Base-by-base conservation (phyloP, 148 eudicot species). In the Dianthus caryophyllus region DNA sequence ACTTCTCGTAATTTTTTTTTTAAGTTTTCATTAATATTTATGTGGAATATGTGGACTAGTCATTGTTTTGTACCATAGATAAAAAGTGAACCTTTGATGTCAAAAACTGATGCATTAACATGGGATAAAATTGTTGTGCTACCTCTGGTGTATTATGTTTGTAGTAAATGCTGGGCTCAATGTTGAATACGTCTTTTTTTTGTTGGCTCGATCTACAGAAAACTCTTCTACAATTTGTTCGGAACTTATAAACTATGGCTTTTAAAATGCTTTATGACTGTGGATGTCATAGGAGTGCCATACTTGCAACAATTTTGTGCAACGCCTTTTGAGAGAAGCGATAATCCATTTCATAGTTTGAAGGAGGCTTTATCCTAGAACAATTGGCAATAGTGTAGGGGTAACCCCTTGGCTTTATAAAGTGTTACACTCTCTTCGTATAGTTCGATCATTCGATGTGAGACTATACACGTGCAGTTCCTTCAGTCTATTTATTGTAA, bases 191-290 rank as follows among this genome's bases (percentile, higher is more conserved):
- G 44, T 21, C 64, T n/a, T 71, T 41, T 24, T 70, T 46, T 10
- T 71, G 17, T 61, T 7, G 18, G 15, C 41, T 25, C 1, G 31
- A 21, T 50, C 16, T 59, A 39, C 21, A n/a, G n/a, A n/a, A n/a
- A n/a, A n/a, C n/a, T n/a, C n/a, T n/a, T n/a, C n/a, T n/a, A n/a
- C n/a, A n/a, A n/a, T n/a, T n/a, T n/a, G n/a, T n/a, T n/a, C n/a
- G n/a, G n/a, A 47, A 24, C 38, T 18, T 20, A 29, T 10, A 65
- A 38, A 48, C 44, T 49, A n/a, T 48, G n/a, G 68, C 68, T 49
- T 53, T 43, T 65, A 44, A 9, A 27, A 13, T 27, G 20, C 27
- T 30, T 30, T 11, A 16, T 49, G 9, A 48, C 16, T 65, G 18
- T 1, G 6, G 55, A 18, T 9, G 46, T 48, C 25, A n/a, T 49